phyloP scores from a whole-genome alignment of 192 early-diverging fungal species.

The Coemansia sp. region DNA sequence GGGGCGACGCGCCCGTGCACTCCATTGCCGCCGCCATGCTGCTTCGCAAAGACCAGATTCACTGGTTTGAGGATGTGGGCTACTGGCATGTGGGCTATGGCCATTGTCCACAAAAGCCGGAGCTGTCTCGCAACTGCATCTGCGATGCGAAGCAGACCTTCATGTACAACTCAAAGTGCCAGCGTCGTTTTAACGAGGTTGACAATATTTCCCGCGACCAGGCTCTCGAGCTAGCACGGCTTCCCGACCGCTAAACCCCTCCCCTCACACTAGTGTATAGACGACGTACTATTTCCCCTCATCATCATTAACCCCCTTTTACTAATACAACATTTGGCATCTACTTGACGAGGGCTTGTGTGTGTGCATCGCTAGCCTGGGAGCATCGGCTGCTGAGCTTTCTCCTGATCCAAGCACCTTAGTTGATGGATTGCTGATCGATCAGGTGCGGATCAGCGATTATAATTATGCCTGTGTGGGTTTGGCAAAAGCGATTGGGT shows the following conservation, averaged over 20 bases:
- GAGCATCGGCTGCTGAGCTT: too few species aligned
- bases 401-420: too few species aligned
- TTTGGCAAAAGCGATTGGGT: too few species aligned
- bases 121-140: slow-evolving; percentile 23
- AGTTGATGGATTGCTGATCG: too few species aligned
- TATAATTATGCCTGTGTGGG: too few species aligned
- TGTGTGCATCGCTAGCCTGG: too few species aligned
- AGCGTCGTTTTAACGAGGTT: slow-evolving; percentile 20
- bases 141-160: slow-evolving; percentile 6
- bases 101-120: slow-evolving; percentile 64
- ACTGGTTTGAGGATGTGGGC: slow-evolving; percentile 71
- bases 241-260: slow-evolving; percentile 23
- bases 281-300: too few species aligned
- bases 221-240: slow-evolving; percentile 20
- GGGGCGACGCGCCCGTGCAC: slow-evolving; percentile 65
- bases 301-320: too few species aligned
- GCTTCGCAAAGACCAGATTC: slow-evolving; percentile 59
- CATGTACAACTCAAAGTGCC: slow-evolving; percentile 33
- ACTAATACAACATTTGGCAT: too few species aligned
- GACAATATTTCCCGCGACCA: slow-evolving; percentile 25
- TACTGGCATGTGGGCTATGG: slow-evolving; percentile 58
- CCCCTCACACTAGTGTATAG: too few species aligned
- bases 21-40: slow-evolving; percentile 60
- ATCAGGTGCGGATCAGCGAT: too few species aligned
- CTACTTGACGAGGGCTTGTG: too few species aligned